A percentile compares a stretch with the other conserved stretches of the same genome.
These are phyloP conservation scores for Kondoa malvinella DNA, from an alignment of 768 basidiomycete species.

Conservation along the genomic window DNA sequence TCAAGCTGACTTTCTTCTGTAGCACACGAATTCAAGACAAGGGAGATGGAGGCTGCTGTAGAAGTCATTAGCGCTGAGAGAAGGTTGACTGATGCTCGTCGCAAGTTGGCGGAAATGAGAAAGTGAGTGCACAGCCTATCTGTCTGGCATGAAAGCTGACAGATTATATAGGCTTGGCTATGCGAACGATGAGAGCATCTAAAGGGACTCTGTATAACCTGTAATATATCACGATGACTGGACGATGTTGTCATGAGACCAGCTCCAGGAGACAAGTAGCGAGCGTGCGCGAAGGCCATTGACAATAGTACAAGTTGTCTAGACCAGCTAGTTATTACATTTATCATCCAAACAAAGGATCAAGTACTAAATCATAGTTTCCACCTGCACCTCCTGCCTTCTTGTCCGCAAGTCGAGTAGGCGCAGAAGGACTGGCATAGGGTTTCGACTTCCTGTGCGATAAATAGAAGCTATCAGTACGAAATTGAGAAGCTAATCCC, in stretches of 20 bases:
- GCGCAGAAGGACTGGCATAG: background rate
- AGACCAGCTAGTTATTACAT: no score
- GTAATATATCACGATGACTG: no score
- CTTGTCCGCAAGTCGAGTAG: conserved; percentile 4
- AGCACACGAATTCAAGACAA: conserved; percentile 15
- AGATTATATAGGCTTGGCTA: background rate
- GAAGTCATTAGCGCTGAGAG: conserved; percentile 92
- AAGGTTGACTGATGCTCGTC: conserved; percentile 43
- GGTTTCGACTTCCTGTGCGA: background rate
- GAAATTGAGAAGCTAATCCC: background rate
- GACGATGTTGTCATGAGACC: no score
- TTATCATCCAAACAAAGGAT: background rate
- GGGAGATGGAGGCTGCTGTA: conserved; percentile 99
- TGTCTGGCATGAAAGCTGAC: no score
- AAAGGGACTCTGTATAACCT: no score
- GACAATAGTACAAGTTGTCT: no score
- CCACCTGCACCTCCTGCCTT: background rate
- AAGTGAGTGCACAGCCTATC: conserved; percentile 13
- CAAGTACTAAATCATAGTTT: background rate
- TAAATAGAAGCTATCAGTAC: background rate
- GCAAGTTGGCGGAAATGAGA: conserved; percentile 25
- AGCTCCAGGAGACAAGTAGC: no score
- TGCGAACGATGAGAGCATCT: background rate
- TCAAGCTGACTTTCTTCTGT: conserved; percentile 42
- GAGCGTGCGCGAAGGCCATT: no score